A percentile compares a stretch with the other conserved stretches of the same genome.
These are phyloP conservation scores for Pleurotus giganteus DNA, from an alignment of 768 basidiomycete genomes.

Conservation along the genomic window DNA sequence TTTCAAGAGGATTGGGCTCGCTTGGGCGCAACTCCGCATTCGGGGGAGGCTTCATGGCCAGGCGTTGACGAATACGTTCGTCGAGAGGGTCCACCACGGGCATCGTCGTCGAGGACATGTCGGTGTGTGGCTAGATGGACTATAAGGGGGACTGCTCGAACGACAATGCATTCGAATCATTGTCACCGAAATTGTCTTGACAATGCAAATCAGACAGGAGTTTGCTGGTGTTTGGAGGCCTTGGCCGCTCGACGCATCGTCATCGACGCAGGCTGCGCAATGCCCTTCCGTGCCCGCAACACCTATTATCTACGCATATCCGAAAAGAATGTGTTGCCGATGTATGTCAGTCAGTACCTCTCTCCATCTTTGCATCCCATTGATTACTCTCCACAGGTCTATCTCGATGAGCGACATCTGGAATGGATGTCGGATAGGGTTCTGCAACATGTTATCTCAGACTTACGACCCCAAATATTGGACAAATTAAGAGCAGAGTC, in stretches of 20 bases:
- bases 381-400: conserved; percentile 46
- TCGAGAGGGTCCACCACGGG: conserved; percentile 35
- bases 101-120: conserved; percentile 25
- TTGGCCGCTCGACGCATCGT: neutral
- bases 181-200: neutral
- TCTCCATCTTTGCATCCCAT: neutral
- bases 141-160: neutral
- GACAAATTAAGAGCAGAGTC: conserved; percentile 66
- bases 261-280: conserved; percentile 20
- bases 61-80: conserved; percentile 41
- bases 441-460: conserved; percentile 77
- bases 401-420: conserved; percentile 85
- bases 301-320: conserved; percentile 83
- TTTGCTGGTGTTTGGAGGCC: neutral
- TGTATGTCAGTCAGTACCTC: conserved; percentile 53
- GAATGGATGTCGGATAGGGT: conserved; percentile 88
- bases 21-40: neutral
- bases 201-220: neutral
- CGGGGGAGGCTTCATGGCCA: conserved; percentile 17
- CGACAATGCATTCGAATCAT: neutral
- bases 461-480: conserved; percentile 68
- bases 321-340: conserved; percentile 65
- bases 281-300: conserved; percentile 74
- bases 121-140: neutral
- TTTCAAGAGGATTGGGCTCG: conserved; percentile 44